Evolutionary conservation across 352 stramenopile genomes (phyloP).

Genomic region (Pythium dissimile): DNA sequence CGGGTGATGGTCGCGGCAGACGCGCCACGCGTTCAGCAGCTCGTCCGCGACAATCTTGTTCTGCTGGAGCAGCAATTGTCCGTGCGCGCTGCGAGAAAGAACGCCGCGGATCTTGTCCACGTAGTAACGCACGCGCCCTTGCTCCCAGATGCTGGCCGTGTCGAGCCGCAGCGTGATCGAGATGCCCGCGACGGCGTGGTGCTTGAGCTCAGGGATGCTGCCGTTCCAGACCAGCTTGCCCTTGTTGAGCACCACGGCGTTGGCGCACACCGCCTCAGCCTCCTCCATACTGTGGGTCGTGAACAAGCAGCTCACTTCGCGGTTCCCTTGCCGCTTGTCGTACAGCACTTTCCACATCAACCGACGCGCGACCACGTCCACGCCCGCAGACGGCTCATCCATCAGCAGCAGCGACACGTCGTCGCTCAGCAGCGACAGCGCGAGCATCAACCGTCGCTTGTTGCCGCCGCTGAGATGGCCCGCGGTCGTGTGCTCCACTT

Average conservation of each 20-base stretch:
- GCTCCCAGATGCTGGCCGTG: conserved; percentile 34
- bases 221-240: conserved; percentile 69
- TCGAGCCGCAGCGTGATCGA: conserved; percentile 70
- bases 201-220: conserved; percentile 79
- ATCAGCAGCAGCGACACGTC: conserved; percentile 63
- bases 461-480: conserved; percentile 77
- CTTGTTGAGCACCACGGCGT: conserved; percentile 74
- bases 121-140: conserved; percentile 38
- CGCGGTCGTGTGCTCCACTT: conserved; percentile 50
- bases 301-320: conserved; percentile 67
- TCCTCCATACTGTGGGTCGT: conserved; percentile 88
- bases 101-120: conserved; percentile 35
- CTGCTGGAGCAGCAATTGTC: conserved; percentile 15
- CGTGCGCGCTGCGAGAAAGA: conserved; percentile 19
- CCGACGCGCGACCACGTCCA: conserved; percentile 74
- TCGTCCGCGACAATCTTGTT: conserved; percentile 32
- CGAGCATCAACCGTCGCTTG: conserved; percentile 78
- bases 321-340: conserved; percentile 44
- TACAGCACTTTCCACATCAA: conserved; percentile 80
- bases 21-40: conserved; percentile 49
- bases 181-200: conserved; percentile 58
- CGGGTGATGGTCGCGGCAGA: conserved; percentile 36
- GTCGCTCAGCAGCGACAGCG: conserved; percentile 64
- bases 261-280: conserved; percentile 77
- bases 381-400: conserved; percentile 77